Percentiles rank a stretch among this genome's conserved stretches.
phyloP scores from a whole-genome alignment of 306 rosid species.

The Oxytropis ochrocephala region DNA sequence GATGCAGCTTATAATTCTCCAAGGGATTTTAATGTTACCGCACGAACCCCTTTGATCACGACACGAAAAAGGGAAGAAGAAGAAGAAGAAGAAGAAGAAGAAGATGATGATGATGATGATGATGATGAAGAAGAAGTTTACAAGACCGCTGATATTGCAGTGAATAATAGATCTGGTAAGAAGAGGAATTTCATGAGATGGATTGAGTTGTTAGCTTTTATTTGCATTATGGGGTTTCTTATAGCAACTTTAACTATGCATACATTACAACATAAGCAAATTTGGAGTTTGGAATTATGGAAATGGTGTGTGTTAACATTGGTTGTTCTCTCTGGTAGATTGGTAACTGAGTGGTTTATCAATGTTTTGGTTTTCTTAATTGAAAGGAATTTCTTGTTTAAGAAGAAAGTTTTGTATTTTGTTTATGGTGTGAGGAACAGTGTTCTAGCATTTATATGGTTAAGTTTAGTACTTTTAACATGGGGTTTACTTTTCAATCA shows the following conservation, averaged over 20 bases:
- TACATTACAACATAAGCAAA: slow-evolving; percentile 6
- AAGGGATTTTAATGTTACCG: slow-evolving; percentile 6
- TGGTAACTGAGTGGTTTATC: slow-evolving; percentile 60
- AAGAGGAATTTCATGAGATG: slow-evolving; percentile 22
- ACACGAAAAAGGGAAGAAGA: slow-evolving; percentile 43
- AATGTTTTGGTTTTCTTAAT: slow-evolving; percentile 55
- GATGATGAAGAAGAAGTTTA: slow-evolving; percentile 64
- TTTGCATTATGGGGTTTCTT: slow-evolving; percentile 35
- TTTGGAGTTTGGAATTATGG: slow-evolving; percentile 67
- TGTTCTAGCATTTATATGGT: slow-evolving; percentile 66
- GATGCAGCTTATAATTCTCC: neutral
- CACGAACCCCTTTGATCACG: slow-evolving; percentile 47
- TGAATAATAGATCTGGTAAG: slow-evolving; percentile 32
- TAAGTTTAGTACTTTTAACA: slow-evolving; percentile 56
- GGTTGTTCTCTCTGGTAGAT: slow-evolving; percentile 64
- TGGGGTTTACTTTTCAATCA: slow-evolving; percentile 57
- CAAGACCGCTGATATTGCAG: slow-evolving; percentile 51
- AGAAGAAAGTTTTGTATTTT: slow-evolving; percentile 76
- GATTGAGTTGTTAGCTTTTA: slow-evolving; percentile 47
- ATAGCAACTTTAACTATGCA: slow-evolving; percentile 37
- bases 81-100: slow-evolving; percentile 73
- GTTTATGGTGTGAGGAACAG: slow-evolving; percentile 74
- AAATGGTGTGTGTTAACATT: slow-evolving; percentile 58
- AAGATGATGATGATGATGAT: slow-evolving; percentile 17
- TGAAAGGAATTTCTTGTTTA: slow-evolving; percentile 64